Conservation (phyloP, 495 filamentous ascomycete genomes). For the Trichoderma erinaceum region DNA sequence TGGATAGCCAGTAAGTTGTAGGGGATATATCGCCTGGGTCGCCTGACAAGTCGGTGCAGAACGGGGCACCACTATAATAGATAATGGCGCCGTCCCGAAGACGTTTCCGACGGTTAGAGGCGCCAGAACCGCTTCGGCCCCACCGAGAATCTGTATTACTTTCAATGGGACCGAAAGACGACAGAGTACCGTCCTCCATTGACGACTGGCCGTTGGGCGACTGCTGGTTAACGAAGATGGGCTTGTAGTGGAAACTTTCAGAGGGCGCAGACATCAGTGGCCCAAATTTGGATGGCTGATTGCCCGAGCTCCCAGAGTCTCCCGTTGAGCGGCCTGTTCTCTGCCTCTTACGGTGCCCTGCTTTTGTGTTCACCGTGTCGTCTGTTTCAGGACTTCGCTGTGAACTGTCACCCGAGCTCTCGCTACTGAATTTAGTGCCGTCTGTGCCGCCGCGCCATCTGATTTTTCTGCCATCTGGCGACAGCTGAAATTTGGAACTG, state of each 20-base stretch:
- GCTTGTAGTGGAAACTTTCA: constrained; percentile 56
- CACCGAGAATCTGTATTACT: constrained; percentile 37
- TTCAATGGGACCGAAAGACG: constrained; percentile 27
- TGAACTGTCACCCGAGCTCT: constrained; percentile 41
- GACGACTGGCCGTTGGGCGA: constrained; percentile 40
- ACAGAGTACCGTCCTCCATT: constrained; percentile 31
- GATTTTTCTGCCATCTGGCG: constrained; percentile 64
- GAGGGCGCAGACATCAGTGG: constrained; percentile 32
- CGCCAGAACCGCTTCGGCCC: constrained; percentile 38
- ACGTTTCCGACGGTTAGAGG: constrained; percentile 35
- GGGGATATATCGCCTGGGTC: constrained; percentile 42
- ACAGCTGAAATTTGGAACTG: constrained; percentile 66
- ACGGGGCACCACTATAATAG: constrained; percentile 67
- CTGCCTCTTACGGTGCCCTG: constrained; percentile 32
- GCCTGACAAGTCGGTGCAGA: constrained; percentile 72
- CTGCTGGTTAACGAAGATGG: constrained; percentile 49
- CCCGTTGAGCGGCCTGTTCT: constrained; percentile 26
- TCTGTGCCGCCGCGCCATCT: constrained; percentile 64
- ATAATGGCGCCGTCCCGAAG: constrained; percentile 66
- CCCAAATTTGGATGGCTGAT: constrained; percentile 34
- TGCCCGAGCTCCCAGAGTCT: constrained; percentile 21
- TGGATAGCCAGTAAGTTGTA: constrained; percentile 35
- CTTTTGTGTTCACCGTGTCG: constrained; percentile 36
- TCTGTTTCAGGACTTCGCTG: constrained; percentile 35
- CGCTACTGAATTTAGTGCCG: constrained; percentile 53